These are phyloP conservation scores for Hippophae rhamnoides DNA, from an alignment of 306 rosid species.

Conservation along the genomic window DNA sequence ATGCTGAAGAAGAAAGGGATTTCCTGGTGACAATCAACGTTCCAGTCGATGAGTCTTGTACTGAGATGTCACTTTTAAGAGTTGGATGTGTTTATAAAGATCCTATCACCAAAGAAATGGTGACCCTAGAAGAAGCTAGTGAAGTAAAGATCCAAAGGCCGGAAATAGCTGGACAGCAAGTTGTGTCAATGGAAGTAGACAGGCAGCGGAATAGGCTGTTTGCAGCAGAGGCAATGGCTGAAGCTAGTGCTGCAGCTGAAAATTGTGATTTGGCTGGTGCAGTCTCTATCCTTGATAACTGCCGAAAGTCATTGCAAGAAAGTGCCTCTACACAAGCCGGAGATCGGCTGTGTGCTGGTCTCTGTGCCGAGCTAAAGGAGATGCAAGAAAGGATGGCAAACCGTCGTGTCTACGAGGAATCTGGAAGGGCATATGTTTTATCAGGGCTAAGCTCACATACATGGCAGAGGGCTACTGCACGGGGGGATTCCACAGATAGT, in stretches of 20 bases:
- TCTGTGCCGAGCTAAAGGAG: conserved; percentile 73
- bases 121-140: conserved; percentile 30
- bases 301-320: conserved; percentile 42
- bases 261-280: conserved; percentile 59
- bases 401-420: conserved; percentile 57
- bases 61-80: conserved; percentile 50
- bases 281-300: conserved; percentile 52
- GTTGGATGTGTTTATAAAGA: conserved; percentile 50
- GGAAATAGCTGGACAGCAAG: conserved; percentile 27
- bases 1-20: conserved; percentile 93
- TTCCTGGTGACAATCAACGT: conserved; percentile 61
- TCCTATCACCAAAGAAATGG: conserved; percentile 59
- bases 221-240: conserved; percentile 68
- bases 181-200: conserved; percentile 70
- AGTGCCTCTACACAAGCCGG: conserved; percentile 50
- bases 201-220: conserved; percentile 59
- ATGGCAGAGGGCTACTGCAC: conserved; percentile 87
- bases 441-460: conserved; percentile 91
- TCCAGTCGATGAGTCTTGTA: conserved; percentile 46
- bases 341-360: conserved; percentile 52
- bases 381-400: conserved; percentile 92
- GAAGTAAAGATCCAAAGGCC: conserved; percentile 78
- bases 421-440: conserved; percentile 83
- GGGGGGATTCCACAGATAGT: conserved; percentile 80
- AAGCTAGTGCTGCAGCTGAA: conserved; percentile 69